Evolutionary conservation across 1,139 yeast genomes (phyloP), one percentile per base, ranked within the genome.

Genomic region (Scheffersomyces cryptocercus): DNA sequence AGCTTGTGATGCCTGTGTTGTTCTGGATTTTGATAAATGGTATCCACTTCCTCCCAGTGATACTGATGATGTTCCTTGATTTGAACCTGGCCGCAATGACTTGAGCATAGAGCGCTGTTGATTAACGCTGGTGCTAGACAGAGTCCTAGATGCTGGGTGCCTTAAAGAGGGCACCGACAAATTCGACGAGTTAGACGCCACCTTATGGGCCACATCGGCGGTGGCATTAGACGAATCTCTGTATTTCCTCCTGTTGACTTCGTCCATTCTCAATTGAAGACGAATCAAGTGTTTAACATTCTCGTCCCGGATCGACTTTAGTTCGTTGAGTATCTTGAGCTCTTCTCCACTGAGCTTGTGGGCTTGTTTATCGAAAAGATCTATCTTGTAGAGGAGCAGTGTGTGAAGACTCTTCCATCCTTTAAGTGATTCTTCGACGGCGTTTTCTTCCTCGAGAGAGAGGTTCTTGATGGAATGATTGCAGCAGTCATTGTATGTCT

Each of bases 391-490:
- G 41, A 81, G 68, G 9, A 83, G 70, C 41, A 79, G 75, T 2
- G 87, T 81, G 51, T 83, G 88, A 14, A 85, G 64, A 7, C 82
- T 71, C 54, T 82, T 84, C 91, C 91, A 85, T 3, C 90, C 90
- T 51, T 77, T 79, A 28, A 83, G 64, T 1, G 91, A 87, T 15
- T 75, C 80, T 43, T 73, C 79, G 40, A 72, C 64, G 15, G 75
- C 70, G 33, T 74, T 70, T 15, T 70, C 67, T 48, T 84, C 85
- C 55, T 85, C 91, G 24, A 79, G 57, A 5, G 79, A 72, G 40
- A 83, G 59, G 59, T 82, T 80, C 50, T 75, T 70, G 42, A 84
- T 70, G 10, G 88, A 74, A 45, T 70, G 69, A 54, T 79, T 78
- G 43, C 88, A 85, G 46, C 82, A 70, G 49, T 81, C 85, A 50